Evolutionary conservation across 495 filamentous ascomycete species (phyloP).

Genomic region (Xylaria scruposa): DNA sequence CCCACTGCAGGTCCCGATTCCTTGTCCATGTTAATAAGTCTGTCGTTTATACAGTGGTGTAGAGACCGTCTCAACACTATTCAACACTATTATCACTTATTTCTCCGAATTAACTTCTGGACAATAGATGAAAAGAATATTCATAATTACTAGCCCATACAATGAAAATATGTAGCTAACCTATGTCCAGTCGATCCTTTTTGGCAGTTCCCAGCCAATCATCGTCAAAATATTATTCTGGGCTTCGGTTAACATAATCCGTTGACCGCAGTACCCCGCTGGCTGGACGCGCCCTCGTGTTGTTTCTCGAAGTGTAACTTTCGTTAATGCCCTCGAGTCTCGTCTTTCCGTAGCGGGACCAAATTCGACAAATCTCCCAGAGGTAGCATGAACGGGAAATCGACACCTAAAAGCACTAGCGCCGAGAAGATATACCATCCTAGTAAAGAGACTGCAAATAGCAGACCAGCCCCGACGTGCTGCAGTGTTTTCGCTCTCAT

Average conservation of each 20-base stretch:
- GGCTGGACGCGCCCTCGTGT: background rate
- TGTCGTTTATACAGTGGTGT: background rate
- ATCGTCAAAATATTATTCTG: background rate
- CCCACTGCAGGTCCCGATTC: background rate
- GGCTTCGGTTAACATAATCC: background rate
- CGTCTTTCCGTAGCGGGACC: background rate
- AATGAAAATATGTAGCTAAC: background rate
- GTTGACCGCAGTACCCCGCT: background rate
- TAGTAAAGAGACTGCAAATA: constrained; percentile 2
- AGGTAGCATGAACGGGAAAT: constrained; percentile 11
- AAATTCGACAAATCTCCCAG: constrained; percentile 8
- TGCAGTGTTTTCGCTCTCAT: background rate
- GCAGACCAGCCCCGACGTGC: background rate
- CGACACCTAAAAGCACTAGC: background rate
- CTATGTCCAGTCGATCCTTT: background rate
- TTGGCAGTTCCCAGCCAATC: background rate
- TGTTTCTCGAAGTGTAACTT: background rate
- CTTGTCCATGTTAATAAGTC: too few relatives aligned
- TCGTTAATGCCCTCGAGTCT: background rate
- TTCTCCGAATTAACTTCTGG: background rate
- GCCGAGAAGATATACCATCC: constrained; percentile 15
- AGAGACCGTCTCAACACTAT: background rate
- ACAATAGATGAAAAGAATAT: background rate
- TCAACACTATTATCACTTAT: too few relatives aligned
- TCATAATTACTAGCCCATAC: background rate